Percentiles rank a stretch among this genome's conserved stretches.
Evolutionary conservation across 2,329 filamentous ascomycete genomes (phyloP).

Genomic region (Aspergillus cejpii): DNA sequence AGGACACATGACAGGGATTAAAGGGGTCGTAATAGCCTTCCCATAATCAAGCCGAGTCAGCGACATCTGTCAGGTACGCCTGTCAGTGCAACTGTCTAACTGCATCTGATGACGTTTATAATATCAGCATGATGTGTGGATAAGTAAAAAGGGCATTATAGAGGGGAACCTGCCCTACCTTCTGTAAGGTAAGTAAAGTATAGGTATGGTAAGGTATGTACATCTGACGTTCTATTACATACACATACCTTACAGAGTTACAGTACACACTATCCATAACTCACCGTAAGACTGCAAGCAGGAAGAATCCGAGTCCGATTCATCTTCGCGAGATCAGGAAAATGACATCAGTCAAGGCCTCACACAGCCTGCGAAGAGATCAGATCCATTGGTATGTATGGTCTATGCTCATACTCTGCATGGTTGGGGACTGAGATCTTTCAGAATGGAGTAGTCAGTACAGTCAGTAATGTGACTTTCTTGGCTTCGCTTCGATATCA

Average conservation of each 20-base stretch:
- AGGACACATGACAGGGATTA: background rate
- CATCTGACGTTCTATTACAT: too few relatives aligned
- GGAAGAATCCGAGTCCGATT: background rate
- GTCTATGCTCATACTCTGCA: background rate
- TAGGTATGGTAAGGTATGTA: too few relatives aligned
- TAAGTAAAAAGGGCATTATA: too few relatives aligned
- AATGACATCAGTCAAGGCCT: background rate
- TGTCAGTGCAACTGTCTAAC: slow-evolving; percentile 10
- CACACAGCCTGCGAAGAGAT: background rate
- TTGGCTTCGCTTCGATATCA: too few relatives aligned
- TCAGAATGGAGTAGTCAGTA: too few relatives aligned
- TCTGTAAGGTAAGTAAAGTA: too few relatives aligned
- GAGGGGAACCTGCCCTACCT: too few relatives aligned
- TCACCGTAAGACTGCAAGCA: background rate
- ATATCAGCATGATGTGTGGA: background rate
- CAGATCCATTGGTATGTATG: background rate
- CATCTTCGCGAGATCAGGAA: background rate
- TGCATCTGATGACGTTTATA: slow-evolving; percentile 3
- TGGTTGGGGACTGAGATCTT: too few relatives aligned
- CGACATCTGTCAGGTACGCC: slow-evolving; percentile 19
- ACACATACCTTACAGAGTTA: too few relatives aligned
- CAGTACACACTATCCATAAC: too few relatives aligned
- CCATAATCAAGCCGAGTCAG: slow-evolving; percentile 12
- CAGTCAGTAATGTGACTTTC: too few relatives aligned
- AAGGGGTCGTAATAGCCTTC: slow-evolving; percentile 12